These are phyloP conservation scores for Pilatotrama ljubarskyi DNA, from an alignment of 768 basidiomycete genomes.

Conservation along the genomic window DNA sequence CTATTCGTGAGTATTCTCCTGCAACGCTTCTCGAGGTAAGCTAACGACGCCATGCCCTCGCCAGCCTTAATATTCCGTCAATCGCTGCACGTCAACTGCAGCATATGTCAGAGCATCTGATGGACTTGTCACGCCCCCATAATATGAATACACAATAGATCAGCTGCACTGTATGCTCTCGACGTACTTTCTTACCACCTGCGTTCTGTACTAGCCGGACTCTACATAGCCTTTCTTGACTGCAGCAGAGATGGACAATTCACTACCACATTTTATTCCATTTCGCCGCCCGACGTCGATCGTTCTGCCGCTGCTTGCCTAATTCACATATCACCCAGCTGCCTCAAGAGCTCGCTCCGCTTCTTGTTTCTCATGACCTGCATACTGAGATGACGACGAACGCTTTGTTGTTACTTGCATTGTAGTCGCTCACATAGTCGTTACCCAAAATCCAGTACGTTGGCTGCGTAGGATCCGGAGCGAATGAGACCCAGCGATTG, in stretches of 20 bases:
- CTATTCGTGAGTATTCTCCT: conserved; percentile 58
- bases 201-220: conserved; percentile 24
- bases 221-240: conserved; percentile 18
- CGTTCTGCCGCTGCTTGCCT: not conserved
- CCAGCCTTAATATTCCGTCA: conserved; percentile 32
- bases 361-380: not conserved
- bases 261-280: not conserved
- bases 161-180: conserved; percentile 22
- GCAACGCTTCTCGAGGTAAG: not conserved
- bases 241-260: conserved; percentile 26
- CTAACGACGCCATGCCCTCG: conserved; percentile 5
- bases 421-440: not conserved
- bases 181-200: conserved; percentile 5
- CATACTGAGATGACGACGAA: conserved; percentile 8
- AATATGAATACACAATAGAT: conserved; percentile 15
- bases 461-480: no score
- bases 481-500: no score
- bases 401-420: conserved; percentile 1
- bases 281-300: not conserved
- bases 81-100: conserved; percentile 29
- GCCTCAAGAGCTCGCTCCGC: not conserved
- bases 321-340: not conserved
- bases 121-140: conserved; percentile 27
- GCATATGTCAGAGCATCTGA: conserved; percentile 31
- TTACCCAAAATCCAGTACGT: not conserved